These are phyloP conservation scores for Claviceps sp. DNA, from an alignment of 2,329 filamentous ascomycete species.

Conservation along the genomic window DNA sequence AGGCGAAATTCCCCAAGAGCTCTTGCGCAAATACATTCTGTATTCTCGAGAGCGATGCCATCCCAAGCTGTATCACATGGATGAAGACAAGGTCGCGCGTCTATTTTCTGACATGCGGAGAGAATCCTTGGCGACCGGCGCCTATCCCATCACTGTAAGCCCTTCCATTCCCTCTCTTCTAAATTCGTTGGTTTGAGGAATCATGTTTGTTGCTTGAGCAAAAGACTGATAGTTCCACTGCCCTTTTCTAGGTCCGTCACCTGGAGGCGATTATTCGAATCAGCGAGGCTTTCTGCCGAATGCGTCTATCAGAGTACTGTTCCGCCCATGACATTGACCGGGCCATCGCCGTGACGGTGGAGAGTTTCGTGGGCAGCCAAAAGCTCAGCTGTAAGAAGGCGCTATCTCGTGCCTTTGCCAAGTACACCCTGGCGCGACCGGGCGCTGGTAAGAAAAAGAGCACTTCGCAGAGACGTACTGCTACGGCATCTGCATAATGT, in stretches of 20 bases:
- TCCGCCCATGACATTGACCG: conserved; percentile 83
- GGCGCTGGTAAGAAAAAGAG: conserved; percentile 18
- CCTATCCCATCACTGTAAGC: conserved; percentile 93
- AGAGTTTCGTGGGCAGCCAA: conserved; percentile 90
- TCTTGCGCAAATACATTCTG: conserved; percentile 91
- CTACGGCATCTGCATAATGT: conserved; percentile 1
- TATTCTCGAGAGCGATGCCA: conserved; percentile 82
- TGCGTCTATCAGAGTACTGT: conserved; percentile 96
- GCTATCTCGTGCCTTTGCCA: conserved; percentile 83
- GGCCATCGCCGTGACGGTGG: conserved; percentile 90
- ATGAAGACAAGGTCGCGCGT: conserved; percentile 90
- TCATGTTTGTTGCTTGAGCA: neutral
- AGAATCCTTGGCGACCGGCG: conserved; percentile 84
- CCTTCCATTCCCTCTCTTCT: neutral
- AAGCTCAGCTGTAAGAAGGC: conserved; percentile 98
- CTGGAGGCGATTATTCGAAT: conserved; percentile 96
- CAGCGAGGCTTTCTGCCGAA: conserved; percentile 86
- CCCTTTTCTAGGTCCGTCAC: conserved; percentile 65
- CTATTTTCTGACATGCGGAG: conserved; percentile 93
- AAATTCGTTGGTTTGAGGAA: neutral
- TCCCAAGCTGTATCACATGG: conserved; percentile 93
- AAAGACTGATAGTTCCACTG: neutral
- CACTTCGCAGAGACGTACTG: conserved; percentile 1
- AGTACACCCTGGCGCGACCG: conserved; percentile 58
- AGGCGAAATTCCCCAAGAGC: conserved; percentile 75